phyloP scores from a whole-genome alignment of 1,284 basidiomycete genomes.

The Puccinia hordei region DNA sequence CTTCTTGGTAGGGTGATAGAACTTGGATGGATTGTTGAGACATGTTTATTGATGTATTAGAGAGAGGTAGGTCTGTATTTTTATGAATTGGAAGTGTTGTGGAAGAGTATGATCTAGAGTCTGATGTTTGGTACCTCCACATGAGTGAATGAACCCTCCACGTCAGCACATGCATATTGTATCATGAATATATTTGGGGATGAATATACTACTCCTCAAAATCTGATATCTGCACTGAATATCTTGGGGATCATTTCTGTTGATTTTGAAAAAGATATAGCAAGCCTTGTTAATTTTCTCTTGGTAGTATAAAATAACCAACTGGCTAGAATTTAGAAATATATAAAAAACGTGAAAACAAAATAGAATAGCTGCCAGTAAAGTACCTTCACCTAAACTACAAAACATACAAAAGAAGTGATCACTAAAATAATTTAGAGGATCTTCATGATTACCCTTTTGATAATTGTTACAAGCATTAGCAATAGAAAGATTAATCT shows the following conservation, averaged over 20 bases:
- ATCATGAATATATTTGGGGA: too few species aligned
- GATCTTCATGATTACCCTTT: background rate
- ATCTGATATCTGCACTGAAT: too few species aligned
- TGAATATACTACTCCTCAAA: too few species aligned
- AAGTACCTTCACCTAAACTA: background rate
- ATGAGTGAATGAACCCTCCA: too few species aligned
- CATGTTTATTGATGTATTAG: too few species aligned
- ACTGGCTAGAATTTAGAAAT: background rate
- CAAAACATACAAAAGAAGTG: slow-evolving; percentile 1
- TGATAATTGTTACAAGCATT: background rate
- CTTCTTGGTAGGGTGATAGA: background rate
- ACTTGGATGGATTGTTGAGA: background rate
- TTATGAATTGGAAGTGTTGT: background rate
- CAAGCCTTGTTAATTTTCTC: too few species aligned
- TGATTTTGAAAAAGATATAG: too few species aligned
- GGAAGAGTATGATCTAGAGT: background rate
- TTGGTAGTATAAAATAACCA: too few species aligned
- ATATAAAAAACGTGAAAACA: background rate
- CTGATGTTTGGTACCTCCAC: too few species aligned
- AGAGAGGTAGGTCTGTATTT: too few species aligned
- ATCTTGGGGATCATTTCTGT: too few species aligned
- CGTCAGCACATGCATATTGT: too few species aligned
- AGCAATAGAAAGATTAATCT: background rate
- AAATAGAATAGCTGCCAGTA: background rate
- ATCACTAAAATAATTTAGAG: slow-evolving; percentile 1